These are phyloP conservation scores for Cryptococcus jaspeensis DNA, from an alignment of 1,284 basidiomycete genomes.

Conservation along the genomic window DNA sequence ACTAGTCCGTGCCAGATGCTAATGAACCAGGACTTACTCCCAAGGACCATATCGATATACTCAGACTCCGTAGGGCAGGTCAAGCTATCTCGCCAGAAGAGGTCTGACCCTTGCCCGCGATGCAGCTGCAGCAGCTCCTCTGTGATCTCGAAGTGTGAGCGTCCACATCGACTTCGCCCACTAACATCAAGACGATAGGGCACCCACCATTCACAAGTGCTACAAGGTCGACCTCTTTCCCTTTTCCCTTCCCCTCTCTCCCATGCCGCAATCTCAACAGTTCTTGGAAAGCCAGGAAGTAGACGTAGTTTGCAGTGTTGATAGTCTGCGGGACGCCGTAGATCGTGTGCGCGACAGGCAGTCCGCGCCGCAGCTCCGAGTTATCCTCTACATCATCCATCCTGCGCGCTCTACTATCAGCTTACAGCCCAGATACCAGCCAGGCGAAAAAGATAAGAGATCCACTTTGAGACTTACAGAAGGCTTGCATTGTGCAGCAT, in stretches of 20 bases:
- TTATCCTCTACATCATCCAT: constrained; percentile 98
- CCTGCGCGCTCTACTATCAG: constrained; percentile 52
- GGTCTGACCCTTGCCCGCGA: constrained; percentile 91
- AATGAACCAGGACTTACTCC: constrained; percentile 62
- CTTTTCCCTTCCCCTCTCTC: constrained; percentile 20
- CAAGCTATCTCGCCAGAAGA: constrained; percentile 90
- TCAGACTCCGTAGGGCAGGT: constrained; percentile 93
- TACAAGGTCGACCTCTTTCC: constrained; percentile 45
- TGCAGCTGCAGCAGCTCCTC: constrained; percentile 88
- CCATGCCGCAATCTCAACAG: constrained; percentile 59
- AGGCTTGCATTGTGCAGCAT: constrained; percentile 95
- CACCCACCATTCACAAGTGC: constrained; percentile 64
- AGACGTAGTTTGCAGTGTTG: constrained; percentile 96
- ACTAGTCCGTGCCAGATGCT: not conserved
- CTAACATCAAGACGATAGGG: not conserved
- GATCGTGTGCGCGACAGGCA: constrained; percentile 88
- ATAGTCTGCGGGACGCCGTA: constrained; percentile 96
- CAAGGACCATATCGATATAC: constrained; percentile 94
- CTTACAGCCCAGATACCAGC: not conserved
- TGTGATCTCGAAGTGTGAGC: constrained; percentile 28
- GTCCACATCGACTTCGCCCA: not conserved
- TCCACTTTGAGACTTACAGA: constrained; percentile 63
- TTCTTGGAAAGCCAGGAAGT: constrained; percentile 83
- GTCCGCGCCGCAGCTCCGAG: constrained; percentile 81
- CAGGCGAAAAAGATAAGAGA: not conserved